Evolutionary conservation across 164 flowering plant species (phyloP).

Genomic region (Stephania japonica): DNA sequence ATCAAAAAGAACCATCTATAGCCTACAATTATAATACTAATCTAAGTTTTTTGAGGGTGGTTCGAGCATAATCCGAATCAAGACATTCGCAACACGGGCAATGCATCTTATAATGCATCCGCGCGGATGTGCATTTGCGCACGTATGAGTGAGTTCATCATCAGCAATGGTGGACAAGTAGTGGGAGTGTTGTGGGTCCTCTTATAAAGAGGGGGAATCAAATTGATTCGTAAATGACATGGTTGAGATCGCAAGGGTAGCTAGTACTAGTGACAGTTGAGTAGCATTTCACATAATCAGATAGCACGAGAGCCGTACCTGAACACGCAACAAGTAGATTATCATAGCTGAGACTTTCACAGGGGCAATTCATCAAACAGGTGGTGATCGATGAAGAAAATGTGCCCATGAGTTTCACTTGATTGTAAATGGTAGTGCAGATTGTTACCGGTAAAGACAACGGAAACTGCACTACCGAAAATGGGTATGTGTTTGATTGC

Average conservation of each 20-base stretch:
- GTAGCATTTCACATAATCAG: not conserved
- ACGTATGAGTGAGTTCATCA: not conserved
- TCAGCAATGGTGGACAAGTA: constrained; percentile 1
- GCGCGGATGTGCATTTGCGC: not conserved
- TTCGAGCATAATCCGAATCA: not conserved
- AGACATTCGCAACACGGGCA: not conserved
- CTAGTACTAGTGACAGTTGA: not conserved
- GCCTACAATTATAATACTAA: not conserved
- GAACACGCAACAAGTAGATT: not conserved
- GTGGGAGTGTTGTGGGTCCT: not conserved
- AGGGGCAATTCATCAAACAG: not conserved
- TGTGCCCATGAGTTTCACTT: not conserved
- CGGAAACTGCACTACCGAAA: too few species aligned
- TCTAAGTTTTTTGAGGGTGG: not conserved
- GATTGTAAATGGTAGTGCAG: not conserved
- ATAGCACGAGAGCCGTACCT: not conserved
- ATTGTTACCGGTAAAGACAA: too few species aligned
- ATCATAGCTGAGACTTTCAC: not conserved
- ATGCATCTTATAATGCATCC: not conserved
- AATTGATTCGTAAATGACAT: not conserved
- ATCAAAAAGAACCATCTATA: not conserved
- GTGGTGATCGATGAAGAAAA: not conserved
- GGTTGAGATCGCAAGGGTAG: not conserved
- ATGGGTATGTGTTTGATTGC: too few species aligned
- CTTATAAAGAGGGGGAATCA: not conserved